Evolutionary conservation across 2,329 filamentous ascomycete species (phyloP), one percentile per base, ranked within the genome.

Genomic region (Neocucurbitaria cava): DNA sequence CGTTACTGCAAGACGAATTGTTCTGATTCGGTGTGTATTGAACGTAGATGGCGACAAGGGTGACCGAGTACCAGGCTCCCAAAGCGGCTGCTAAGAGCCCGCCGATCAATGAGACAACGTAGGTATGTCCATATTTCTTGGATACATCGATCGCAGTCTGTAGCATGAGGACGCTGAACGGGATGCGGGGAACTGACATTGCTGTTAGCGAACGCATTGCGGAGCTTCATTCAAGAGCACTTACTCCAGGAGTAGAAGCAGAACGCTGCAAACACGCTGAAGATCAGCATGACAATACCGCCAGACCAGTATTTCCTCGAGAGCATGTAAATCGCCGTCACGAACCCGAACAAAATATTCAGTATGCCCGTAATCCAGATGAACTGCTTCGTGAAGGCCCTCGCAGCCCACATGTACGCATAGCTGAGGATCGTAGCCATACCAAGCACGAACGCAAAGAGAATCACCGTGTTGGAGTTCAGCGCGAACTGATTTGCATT

Each of bases 131-230:
- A 65, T 89, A 90, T 24, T 82, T 85, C 69, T 92, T 92, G 36
- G 92, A 89, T 0, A 97, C 89, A 64, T 96, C 90, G 66, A 96
- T 92, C 20, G 88, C 84, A 0, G 91, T 94, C 76, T 89, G 88
- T 44, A 97, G 84, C 91, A 97, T 96, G 56, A 97, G 80, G 0
- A 91, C 91, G 8, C 89, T 92, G 76, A 96, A 97, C 0, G 92
- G 94, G 55, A 98, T 97, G 46, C 93, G 85, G 89, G 86, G 17
- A 86, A 88, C 56, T 44, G 18, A n/a, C n/a, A n/a, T n/a, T n/a
- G n/a, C n/a, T n/a, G n/a, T n/a, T n/a, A n/a, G n/a, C n/a, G n/a
- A n/a, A n/a, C n/a, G n/a, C n/a, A n/a, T n/a, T n/a, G n/a, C n/a
- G n/a, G n/a, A n/a, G n/a, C n/a, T 13, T 15, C 7, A 5, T 18